phyloP scores from a whole-genome alignment of 148 eudicot species.

The Chenopodium album region DNA sequence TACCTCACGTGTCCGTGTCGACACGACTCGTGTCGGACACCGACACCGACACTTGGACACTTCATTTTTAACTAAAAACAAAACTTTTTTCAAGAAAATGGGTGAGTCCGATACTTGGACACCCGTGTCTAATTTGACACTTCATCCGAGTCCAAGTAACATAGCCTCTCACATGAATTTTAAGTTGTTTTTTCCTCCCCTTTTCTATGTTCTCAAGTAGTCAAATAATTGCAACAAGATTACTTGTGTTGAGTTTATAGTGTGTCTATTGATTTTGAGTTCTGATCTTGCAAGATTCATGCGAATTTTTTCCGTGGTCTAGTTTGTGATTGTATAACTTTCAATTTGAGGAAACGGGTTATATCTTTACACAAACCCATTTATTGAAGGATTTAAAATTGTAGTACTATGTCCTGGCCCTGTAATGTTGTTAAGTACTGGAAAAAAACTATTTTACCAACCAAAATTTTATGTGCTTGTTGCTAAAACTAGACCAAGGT shows the following conservation, averaged over 20 bases:
- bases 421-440: not conserved
- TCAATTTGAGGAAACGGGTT: not conserved
- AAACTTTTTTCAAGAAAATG: too few species aligned
- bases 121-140: too few species aligned
- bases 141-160: too few species aligned
- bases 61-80: too few species aligned
- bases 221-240: not conserved
- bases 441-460: not conserved
- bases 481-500: not conserved
- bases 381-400: too few species aligned
- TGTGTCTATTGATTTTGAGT: not conserved
- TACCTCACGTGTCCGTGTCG: too few species aligned
- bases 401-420: not conserved
- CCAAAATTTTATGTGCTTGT: not conserved
- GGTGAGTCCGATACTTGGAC: too few species aligned
- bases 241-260: not conserved
- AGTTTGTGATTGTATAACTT: not conserved
- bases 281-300: not conserved
- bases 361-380: too few species aligned
- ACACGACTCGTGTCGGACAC: too few species aligned
- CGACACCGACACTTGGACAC: too few species aligned
- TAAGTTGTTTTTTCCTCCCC: constrained; percentile 37
- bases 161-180: too few species aligned
- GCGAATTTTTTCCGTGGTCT: not conserved
- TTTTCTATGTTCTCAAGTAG: not conserved